phyloP scores from a whole-genome alignment of 2,329 filamentous ascomycete genomes.

The Botryotinia narcissicola region DNA sequence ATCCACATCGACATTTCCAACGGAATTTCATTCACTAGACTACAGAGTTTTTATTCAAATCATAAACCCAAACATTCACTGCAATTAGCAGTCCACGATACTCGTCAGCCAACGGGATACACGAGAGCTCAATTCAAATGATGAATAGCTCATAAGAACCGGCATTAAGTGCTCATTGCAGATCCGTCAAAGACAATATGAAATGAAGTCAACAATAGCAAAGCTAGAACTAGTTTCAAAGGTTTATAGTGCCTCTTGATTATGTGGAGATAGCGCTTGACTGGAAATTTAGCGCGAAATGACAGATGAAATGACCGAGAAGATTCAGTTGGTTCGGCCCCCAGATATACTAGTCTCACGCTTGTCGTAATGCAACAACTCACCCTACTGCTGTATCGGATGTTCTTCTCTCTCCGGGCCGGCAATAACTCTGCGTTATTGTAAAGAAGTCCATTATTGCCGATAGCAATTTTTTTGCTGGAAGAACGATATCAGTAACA shows the following conservation, averaged over 20 bases:
- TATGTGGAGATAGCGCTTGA: not conserved
- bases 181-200: not conserved
- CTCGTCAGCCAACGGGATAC: too few relatives aligned
- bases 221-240: not conserved
- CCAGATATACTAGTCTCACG: not conserved
- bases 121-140: not conserved
- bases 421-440: not conserved
- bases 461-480: not conserved
- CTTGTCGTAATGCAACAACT: not conserved
- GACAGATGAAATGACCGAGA: not conserved
- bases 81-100: too few relatives aligned
- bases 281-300: not conserved
- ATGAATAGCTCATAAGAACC: not conserved
- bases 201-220: rapidly evolving
- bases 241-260: not conserved
- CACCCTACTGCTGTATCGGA: rapidly evolving
- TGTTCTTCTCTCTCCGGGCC: rapidly evolving
- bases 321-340: not conserved
- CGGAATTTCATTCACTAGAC: not conserved
- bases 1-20: not conserved
- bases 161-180: not conserved
- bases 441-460: not conserved
- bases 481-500: not conserved
- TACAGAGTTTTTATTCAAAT: too few relatives aligned
- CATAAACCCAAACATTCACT: too few relatives aligned